Base-by-base conservation (phyloP, 257 asterid genomes). In the Linderniella brevidens region DNA sequence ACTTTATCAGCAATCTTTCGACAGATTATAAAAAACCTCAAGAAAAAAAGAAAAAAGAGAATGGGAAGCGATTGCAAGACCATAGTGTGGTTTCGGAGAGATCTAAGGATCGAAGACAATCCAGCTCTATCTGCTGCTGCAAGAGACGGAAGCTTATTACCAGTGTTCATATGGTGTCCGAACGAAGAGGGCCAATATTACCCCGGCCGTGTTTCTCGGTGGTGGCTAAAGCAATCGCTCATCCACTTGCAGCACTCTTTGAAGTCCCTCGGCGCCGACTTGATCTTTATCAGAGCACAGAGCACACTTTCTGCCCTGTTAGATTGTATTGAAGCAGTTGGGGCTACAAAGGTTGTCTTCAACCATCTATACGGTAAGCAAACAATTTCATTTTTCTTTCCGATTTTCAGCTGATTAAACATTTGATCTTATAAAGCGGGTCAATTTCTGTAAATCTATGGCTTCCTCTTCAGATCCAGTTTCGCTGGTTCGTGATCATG, bases 211-310 rank as follows among this genome's bases (percentile, higher is more conserved):
- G 98, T 79, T 58, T 88, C 98, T 1, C 63, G 98, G 48, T 88
- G 98, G 98, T 88, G 96, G 96, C 61, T 88, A 50, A 88, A 88
- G 66, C 92, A 80, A 29, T 88, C 98, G 38, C 84, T 88, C 13
- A 54, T 71, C 14, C 85, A 84, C 41, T 61, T 88, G 64, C 78
- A 73, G 58, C 82, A 69, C 35, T 80, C 96, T 0, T 58, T 88
- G 65, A 77, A 51, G 62, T 74, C 93, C 50, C 93, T 88, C 48
- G 98, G 98, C 39, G 92, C 86, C 29, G 83, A 78, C 32, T 38
- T 88, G 60, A 54, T 70, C 12, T 43, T 84, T 13, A 88, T 88
- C 69, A 76, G 67, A 65, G 72, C 95, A 38, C 64, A 84, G 37
- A 70, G 53, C 66, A 84, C 98, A 20, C 61, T 80, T 29, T 60